A percentile compares a stretch with the other conserved stretches of the same genome.
phyloP scores from a whole-genome alignment of 257 asterid species.

The Nicotiana paniculata region DNA sequence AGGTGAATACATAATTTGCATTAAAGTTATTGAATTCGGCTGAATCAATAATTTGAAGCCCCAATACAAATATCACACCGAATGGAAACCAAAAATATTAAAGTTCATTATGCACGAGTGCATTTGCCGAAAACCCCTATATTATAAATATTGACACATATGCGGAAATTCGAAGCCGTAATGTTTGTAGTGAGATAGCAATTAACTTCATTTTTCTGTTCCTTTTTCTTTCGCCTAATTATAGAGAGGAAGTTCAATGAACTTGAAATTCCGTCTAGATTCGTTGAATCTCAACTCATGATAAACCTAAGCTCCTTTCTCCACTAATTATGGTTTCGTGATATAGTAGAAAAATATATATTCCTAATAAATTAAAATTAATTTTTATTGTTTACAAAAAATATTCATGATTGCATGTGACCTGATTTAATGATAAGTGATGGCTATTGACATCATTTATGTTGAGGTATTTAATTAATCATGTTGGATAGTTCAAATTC shows the following conservation, averaged over 20 bases:
- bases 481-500: no score
- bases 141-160: neutral
- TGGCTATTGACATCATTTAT: no score
- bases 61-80: no score
- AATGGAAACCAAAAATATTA: no score
- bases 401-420: neutral
- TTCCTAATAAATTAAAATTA: neutral
- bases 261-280: constrained; percentile 13
- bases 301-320: neutral
- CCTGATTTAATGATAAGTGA: neutral
- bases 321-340: neutral
- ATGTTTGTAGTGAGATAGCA: neutral
- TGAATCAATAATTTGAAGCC: no score
- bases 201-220: neutral
- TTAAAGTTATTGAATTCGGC: no score
- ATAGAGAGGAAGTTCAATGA: constrained; percentile 13
- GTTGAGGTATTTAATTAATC: no score
- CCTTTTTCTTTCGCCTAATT: neutral
- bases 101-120: neutral
- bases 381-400: no score
- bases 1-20: rapidly evolving
- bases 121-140: neutral
- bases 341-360: neutral
- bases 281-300: constrained; percentile 16
- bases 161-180: neutral